phyloP scores from a whole-genome alignment of 805 yeast species.

The Yarrowia sp. region DNA sequence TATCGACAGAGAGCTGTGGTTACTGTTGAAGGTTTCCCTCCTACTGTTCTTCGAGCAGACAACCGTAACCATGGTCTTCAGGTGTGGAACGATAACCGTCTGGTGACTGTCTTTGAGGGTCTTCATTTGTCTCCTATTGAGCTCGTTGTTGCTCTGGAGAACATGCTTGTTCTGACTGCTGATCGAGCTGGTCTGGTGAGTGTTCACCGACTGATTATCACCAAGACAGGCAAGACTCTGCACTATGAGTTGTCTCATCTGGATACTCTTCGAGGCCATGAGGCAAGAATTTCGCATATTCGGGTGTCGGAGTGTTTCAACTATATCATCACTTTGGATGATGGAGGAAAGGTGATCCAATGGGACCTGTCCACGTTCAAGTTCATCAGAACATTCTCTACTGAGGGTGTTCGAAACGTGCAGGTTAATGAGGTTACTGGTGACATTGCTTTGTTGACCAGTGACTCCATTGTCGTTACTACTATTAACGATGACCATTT shows the following conservation, averaged over 20 bases:
- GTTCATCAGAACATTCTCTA: constrained; percentile 7
- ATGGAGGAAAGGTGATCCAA: constrained; percentile 7
- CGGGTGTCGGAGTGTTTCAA: constrained; percentile 16
- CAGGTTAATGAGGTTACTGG: constrained; percentile 13
- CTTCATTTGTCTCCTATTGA: constrained; percentile 18
- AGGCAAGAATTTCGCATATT: constrained; percentile 2
- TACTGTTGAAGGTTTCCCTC: constrained; percentile 6
- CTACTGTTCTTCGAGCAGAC: not conserved
- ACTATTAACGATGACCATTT: constrained; percentile 20
- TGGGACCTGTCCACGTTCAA: constrained; percentile 18
- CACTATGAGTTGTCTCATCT: constrained; percentile 3
- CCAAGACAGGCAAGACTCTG: not conserved
- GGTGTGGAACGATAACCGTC: constrained; percentile 16
- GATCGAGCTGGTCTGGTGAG: constrained; percentile 8
- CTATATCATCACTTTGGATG: constrained; percentile 13
- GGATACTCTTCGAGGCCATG: constrained; percentile 23
- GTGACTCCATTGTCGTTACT: not conserved
- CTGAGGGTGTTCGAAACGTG: constrained; percentile 11
- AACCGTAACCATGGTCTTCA: constrained; percentile 8
- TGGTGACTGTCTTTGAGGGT: constrained; percentile 19
- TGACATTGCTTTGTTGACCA: constrained; percentile 8
- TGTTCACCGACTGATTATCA: constrained; percentile 6
- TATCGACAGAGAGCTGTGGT: constrained; percentile 15
- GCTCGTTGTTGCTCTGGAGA: constrained; percentile 7
- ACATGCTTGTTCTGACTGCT: constrained; percentile 15